Conservation (phyloP, 1,284 basidiomycete genomes). For the Megacollybia platyphylla region DNA sequence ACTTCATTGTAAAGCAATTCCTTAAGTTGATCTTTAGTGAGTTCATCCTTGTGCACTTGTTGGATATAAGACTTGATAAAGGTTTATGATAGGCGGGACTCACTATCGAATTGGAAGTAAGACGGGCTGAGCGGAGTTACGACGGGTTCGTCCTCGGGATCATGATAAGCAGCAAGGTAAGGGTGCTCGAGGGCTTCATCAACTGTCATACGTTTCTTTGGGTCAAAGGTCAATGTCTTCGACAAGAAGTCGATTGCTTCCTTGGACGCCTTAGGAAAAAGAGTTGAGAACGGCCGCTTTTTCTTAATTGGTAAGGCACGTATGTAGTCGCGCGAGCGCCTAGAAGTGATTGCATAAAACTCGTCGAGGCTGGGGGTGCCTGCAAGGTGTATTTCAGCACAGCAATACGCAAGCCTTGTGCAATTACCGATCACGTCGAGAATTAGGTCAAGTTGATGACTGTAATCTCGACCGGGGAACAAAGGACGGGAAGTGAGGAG, state of each 20-base stretch:
- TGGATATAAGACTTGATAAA: constrained; percentile 5
- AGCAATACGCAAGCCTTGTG: constrained; percentile 1
- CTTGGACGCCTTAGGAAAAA: constrained; percentile 61
- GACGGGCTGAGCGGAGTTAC: constrained; percentile 65
- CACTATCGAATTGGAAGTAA: constrained; percentile 81
- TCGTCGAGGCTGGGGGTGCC: constrained; percentile 79
- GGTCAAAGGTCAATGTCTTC: constrained; percentile 80
- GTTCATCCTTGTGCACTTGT: constrained; percentile 63
- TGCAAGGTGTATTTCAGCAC: constrained; percentile 10
- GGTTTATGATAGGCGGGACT: constrained; percentile 13
- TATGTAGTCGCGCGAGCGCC: constrained; percentile 78
- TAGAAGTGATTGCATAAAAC: constrained; percentile 77
- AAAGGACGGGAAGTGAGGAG: constrained; percentile 70
- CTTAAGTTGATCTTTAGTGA: constrained; percentile 68
- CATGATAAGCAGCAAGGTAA: constrained; percentile 58
- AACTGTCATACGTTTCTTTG: constrained; percentile 76
- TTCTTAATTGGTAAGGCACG: constrained; percentile 65
- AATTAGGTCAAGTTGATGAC: constrained; percentile 78
- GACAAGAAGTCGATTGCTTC: constrained; percentile 77
- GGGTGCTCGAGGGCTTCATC: constrained; percentile 79
- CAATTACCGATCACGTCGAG: constrained; percentile 67
- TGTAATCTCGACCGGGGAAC: constrained; percentile 84
- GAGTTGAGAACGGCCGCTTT: constrained; percentile 40
- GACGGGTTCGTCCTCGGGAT: constrained; percentile 74
- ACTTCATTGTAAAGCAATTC: constrained; percentile 58